phyloP scores from a whole-genome alignment of 1,139 yeast species.

The Kazachstania sp. region DNA sequence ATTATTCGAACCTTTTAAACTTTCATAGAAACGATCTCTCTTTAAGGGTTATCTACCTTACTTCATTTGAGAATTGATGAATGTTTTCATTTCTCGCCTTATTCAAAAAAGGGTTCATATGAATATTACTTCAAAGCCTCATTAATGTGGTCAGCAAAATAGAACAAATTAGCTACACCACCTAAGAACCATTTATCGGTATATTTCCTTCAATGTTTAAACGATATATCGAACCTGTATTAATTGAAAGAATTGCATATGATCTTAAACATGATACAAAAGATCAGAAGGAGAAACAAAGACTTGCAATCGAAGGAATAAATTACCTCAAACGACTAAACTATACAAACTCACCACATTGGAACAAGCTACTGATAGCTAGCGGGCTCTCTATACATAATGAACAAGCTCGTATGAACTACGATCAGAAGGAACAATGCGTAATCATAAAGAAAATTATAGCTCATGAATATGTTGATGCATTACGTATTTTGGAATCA shows the following conservation, averaged over 20 bases:
- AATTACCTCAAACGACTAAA: constrained; percentile 9
- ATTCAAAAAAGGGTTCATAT: too few species aligned
- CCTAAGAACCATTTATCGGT: too few species aligned
- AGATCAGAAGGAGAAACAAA: constrained; percentile 6
- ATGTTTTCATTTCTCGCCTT: too few species aligned
- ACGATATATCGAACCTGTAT: constrained; percentile 8
- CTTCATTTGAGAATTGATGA: too few species aligned
- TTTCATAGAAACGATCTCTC: too few species aligned
- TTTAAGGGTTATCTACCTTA: too few species aligned
- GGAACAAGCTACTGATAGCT: constrained; percentile 7
- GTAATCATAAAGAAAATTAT: constrained; percentile 8
- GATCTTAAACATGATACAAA: constrained; percentile 7
- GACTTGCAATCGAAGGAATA: constrained; percentile 11
- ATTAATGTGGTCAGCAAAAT: too few species aligned
- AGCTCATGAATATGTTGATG: constrained; percentile 19
- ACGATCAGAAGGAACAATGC: neutral
- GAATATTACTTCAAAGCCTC: too few species aligned
- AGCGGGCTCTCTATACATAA: constrained; percentile 4
- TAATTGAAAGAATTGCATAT: constrained; percentile 14
- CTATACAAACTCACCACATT: constrained; percentile 14
- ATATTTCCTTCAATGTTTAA: neutral
- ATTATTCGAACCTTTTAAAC: too few species aligned
- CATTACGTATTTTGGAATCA: constrained; percentile 15
- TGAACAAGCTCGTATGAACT: neutral
- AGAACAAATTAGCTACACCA: too few species aligned